Evolutionary conservation across 192 early-diverging fungal species (phyloP).

Genomic region (Chytriomyces sp.): DNA sequence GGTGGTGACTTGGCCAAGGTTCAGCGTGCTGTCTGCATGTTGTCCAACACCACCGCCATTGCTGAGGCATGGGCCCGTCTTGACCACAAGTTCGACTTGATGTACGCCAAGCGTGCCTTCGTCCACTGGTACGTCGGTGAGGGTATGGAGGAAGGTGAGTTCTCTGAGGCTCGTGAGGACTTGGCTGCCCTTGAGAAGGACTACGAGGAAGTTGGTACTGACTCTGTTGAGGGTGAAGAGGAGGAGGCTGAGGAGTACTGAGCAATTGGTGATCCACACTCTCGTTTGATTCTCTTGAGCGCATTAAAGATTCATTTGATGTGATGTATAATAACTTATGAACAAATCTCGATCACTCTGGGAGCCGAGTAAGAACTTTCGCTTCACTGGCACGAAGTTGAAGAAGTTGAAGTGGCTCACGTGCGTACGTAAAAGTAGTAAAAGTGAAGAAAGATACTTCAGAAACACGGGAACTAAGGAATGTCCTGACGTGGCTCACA

Average conservation of each 20-base stretch:
- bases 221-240: conserved; percentile 87
- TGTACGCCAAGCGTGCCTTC: conserved; percentile 99
- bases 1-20: conserved; percentile 91
- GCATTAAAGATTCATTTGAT: too few species aligned
- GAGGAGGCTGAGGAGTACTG: conserved; percentile 70
- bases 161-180: conserved; percentile 99
- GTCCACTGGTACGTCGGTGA: conserved; percentile 99
- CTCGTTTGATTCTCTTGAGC: too few species aligned
- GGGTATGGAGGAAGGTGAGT: conserved; percentile 99
- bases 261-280: conserved; percentile 9
- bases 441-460: too few species aligned
- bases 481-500: too few species aligned
- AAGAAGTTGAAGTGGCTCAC: too few species aligned
- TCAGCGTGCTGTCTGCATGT: conserved; percentile 90
- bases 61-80: conserved; percentile 99
- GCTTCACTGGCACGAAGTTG: too few species aligned
- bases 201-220: conserved; percentile 99
- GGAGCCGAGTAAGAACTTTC: too few species aligned
- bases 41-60: conserved; percentile 99
- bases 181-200: conserved; percentile 99
- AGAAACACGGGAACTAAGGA: too few species aligned
- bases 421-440: too few species aligned
- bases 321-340: too few species aligned
- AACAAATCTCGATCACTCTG: too few species aligned
- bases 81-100: conserved; percentile 99